Evolutionary conservation across 106 monocot species (phyloP), one percentile per base, ranked within the genome.

Genomic region (Allium cepa): DNA sequence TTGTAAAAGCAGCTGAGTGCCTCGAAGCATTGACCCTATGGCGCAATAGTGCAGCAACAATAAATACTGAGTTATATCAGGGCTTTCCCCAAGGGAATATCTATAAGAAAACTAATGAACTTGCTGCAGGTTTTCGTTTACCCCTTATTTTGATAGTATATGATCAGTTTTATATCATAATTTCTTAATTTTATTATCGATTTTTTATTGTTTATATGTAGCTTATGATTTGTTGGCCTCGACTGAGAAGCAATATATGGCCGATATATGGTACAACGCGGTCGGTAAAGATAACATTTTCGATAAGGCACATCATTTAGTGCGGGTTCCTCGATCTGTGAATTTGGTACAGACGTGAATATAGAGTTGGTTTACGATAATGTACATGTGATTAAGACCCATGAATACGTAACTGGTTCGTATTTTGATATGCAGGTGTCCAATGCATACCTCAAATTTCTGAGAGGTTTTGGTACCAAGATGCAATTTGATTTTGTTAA

Each of bases 401-500:
- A 11, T 55, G 2, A 55, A 55, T 55, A 15, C 7, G 53, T 55
- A 4, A 8, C 15, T 55, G 15, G 53, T 15, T 55, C 7, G 3
- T 55, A 55, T 55, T 55, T 55, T 60, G 4, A 8, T 8, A 22
- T 60, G 9, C 63, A 87, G 82, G 78, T 60, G 6, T 82, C 85
- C 2, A 82, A 90, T 82, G 82, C 85, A 8, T 90, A 75, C 60
- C 80, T 90, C 18, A 53, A 71, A 46, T 64, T 72, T 36, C 26
- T 82, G 15, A 78, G 56, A 67, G 90, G 85, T 22, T 27, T 16
- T 53, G 60, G 50, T 56, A 57, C 63, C 8, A 78, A 75, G 69
- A 76, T 85, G 71, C 61, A 56, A 50, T 66, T 90, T 57, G 83
- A 85, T 55, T 90, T 70, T 58, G 62, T 66, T 14, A 83, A 90